phyloP scores from a whole-genome alignment of 2,329 filamentous ascomycete species.

The Cordyceps cateniannulata region DNA sequence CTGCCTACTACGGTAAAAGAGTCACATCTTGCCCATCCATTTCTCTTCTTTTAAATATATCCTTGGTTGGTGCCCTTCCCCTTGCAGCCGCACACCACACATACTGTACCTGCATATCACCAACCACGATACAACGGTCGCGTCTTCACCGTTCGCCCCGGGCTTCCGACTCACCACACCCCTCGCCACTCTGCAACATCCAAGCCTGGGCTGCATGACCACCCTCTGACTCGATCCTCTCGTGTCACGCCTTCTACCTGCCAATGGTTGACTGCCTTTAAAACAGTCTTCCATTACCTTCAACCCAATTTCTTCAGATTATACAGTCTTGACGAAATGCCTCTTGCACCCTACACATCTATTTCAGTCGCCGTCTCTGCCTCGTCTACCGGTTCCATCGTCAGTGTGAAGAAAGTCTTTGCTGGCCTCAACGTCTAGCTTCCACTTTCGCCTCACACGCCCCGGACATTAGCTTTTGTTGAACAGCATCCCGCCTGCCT shows the following conservation, averaged over 20 bases:
- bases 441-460: slow-evolving; percentile 31
- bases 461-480: slow-evolving; percentile 34
- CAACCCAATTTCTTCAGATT: slow-evolving; percentile 20
- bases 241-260: not conserved
- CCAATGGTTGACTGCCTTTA: slow-evolving; percentile 28
- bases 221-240: slow-evolving; percentile 5
- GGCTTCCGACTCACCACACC: slow-evolving; percentile 14
- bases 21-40: slow-evolving; percentile 22
- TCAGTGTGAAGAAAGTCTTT: slow-evolving; percentile 44
- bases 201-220: not conserved
- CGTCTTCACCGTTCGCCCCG: slow-evolving; percentile 17
- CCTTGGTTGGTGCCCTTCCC: not conserved
- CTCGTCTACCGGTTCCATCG: slow-evolving; percentile 54
- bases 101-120: slow-evolving; percentile 15
- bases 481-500: slow-evolving; percentile 27
- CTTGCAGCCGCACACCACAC: slow-evolving; percentile 9
- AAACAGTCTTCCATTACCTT: slow-evolving; percentile 23
- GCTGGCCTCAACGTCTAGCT: slow-evolving; percentile 37
- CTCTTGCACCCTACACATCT: slow-evolving; percentile 43
- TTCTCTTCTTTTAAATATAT: slow-evolving; percentile 2
- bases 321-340: slow-evolving; percentile 45
- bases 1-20: slow-evolving; percentile 23
- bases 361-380: slow-evolving; percentile 58
- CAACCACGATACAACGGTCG: slow-evolving; percentile 8
- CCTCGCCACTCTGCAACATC: slow-evolving; percentile 4